Conservation (phyloP, 257 asterid species). For the Echium plantagineum region DNA sequence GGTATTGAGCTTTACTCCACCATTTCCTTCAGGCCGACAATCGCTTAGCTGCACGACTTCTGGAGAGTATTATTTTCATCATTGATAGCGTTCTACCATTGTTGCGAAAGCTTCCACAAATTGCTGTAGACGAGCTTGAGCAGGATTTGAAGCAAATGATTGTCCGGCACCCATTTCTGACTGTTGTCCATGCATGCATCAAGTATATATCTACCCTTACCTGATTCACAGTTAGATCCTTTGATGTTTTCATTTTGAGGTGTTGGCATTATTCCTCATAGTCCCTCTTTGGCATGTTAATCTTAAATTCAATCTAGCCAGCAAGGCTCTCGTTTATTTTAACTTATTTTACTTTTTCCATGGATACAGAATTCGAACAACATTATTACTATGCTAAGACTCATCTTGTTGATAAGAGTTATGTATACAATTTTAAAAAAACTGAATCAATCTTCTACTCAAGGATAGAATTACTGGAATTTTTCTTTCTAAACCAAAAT, state of each 20-base stretch:
- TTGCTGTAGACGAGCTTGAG: conserved; percentile 76
- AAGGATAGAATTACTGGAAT: too few relatives aligned
- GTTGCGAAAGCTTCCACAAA: conserved; percentile 78
- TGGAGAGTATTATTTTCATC: conserved; percentile 92
- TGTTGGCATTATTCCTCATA: neutral
- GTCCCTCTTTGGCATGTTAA: too few relatives aligned
- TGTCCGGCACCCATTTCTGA: conserved; percentile 92
- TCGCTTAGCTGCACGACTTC: conserved; percentile 70
- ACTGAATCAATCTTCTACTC: too few relatives aligned
- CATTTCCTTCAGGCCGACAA: conserved; percentile 60
- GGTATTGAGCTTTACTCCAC: neutral
- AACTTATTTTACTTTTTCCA: too few relatives aligned
- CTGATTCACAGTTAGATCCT: conserved; percentile 2
- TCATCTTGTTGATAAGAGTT: too few relatives aligned
- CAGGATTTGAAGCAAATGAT: conserved; percentile 97
- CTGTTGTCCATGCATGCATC: conserved; percentile 96
- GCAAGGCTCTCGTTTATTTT: too few relatives aligned
- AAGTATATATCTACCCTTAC: conserved; percentile 38
- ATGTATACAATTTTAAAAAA: too few relatives aligned
- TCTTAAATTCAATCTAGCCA: too few relatives aligned
- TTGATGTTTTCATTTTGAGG: neutral
- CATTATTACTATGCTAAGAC: too few relatives aligned
- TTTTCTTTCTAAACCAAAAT: too few relatives aligned
- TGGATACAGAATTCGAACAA: too few relatives aligned
- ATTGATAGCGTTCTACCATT: conserved; percentile 86